A percentile compares a stretch with the other conserved stretches of the same genome.
Conservation (phyloP, 176 grass and related monocot genomes). For the Zea luxurians region DNA sequence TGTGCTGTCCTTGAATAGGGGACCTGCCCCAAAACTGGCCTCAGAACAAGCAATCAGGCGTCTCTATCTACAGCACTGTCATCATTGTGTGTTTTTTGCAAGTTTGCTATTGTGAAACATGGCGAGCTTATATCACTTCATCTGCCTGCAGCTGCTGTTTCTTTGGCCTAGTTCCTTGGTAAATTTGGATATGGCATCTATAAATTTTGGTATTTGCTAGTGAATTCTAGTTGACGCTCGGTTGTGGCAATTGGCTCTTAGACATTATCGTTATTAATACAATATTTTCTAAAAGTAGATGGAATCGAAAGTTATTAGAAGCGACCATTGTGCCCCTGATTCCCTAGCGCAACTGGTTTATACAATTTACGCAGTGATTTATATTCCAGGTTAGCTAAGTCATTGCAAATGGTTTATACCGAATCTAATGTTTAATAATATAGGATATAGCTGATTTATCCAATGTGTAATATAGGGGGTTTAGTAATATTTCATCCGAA, state of each 20-base stretch:
- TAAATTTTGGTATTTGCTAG: background rate
- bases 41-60: slow-evolving; percentile 70
- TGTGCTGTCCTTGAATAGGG: slow-evolving; percentile 63
- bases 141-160: background rate
- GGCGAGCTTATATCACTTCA: background rate
- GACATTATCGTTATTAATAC: background rate
- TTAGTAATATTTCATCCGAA: slow-evolving; percentile 23
- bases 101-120: slow-evolving; percentile 27
- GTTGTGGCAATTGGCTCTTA: background rate
- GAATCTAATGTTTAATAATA: background rate
- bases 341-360: background rate
- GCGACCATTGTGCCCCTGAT: background rate
- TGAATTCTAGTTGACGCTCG: background rate
- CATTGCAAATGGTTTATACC: background rate
- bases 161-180: background rate
- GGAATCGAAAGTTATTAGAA: background rate
- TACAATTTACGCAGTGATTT: background rate
- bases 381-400: background rate
- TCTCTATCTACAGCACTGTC: slow-evolving; percentile 50
- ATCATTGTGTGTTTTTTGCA: slow-evolving; percentile 40
- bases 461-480: background rate
- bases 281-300: background rate
- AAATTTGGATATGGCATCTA: background rate
- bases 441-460: background rate
- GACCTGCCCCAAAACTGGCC: slow-evolving; percentile 78